Evolutionary conservation across 2,329 filamentous ascomycete species (phyloP).

Genomic region (Diplocarpon mali): DNA sequence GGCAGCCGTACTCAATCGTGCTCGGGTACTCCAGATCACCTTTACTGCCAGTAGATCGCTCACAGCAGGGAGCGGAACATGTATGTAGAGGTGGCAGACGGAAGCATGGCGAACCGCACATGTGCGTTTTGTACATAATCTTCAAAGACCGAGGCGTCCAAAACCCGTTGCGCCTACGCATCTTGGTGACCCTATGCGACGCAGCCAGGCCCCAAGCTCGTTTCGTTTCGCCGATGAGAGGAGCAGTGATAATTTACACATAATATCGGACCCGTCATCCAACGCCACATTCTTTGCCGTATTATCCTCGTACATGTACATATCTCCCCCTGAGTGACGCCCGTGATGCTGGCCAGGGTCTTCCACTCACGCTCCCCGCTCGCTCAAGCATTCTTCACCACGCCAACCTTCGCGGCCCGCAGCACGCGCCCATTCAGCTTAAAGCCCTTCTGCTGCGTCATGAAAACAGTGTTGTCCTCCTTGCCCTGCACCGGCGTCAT

Average conservation of each 20-base stretch:
- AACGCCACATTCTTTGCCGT: constrained; percentile 14
- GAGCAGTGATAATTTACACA: constrained; percentile 18
- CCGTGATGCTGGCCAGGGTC: constrained; percentile 1
- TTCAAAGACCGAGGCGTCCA: background rate
- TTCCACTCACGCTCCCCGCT: too few relatives aligned
- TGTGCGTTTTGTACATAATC: constrained; percentile 10
- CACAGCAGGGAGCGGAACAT: background rate
- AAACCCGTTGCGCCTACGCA: background rate
- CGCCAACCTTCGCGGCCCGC: constrained; percentile 89
- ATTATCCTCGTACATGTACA: constrained; percentile 20
- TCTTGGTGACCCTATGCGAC: constrained; percentile 10
- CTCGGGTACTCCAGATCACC: too few relatives aligned
- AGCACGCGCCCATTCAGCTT: constrained; percentile 82
- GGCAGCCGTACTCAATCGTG: too few relatives aligned
- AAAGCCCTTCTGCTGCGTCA: constrained; percentile 93
- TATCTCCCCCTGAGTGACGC: constrained; percentile 1
- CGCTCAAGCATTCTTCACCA: constrained; percentile 62
- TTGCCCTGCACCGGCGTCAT: constrained; percentile 80
- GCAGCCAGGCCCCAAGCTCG: constrained; percentile 8
- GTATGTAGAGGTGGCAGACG: background rate
- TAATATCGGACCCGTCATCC: constrained; percentile 7
- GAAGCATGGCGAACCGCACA: background rate
- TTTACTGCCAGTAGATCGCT: background rate
- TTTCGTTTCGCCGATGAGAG: constrained; percentile 18
- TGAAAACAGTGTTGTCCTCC: constrained; percentile 83